Percentiles rank a stretch among this genome's conserved stretches.
These are phyloP conservation scores for Penicillium paradoxum DNA, from an alignment of 495 filamentous ascomycete genomes.

Conservation along the genomic window DNA sequence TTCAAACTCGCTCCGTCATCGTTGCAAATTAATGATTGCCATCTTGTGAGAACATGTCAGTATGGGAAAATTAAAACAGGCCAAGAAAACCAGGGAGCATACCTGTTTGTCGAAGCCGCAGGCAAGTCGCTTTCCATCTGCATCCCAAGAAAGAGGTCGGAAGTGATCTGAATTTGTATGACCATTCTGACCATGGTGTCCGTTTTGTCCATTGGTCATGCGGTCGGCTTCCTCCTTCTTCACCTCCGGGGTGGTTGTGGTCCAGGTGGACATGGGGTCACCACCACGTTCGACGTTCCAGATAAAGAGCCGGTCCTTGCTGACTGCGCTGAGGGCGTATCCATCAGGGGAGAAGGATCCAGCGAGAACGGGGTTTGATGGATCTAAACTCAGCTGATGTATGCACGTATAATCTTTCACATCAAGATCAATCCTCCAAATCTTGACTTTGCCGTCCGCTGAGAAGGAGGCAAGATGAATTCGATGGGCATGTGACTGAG, in stretches of 20 bases:
- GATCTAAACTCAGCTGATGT: constrained; percentile 40
- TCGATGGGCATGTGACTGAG: constrained; percentile 24
- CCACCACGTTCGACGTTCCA: constrained; percentile 67
- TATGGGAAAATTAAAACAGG: constrained; percentile 7
- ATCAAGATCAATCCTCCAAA: constrained; percentile 64
- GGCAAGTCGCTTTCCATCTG: constrained; percentile 67
- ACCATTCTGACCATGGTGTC: constrained; percentile 36
- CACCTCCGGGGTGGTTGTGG: constrained; percentile 25
- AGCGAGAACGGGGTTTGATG: constrained; percentile 51
- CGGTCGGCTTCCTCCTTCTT: constrained; percentile 29
- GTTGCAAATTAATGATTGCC: constrained; percentile 43
- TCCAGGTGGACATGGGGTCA: constrained; percentile 64
- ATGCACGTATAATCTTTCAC: constrained; percentile 54
- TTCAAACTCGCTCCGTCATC: constrained; percentile 24
- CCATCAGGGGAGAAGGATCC: constrained; percentile 71
- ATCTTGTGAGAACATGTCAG: constrained; percentile 21
- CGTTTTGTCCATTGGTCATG: constrained; percentile 36
- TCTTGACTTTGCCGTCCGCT: constrained; percentile 57
- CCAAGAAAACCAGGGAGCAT: constrained; percentile 21
- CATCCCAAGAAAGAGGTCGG: constrained; percentile 70
- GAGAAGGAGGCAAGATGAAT: constrained; percentile 45
- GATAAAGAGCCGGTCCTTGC: constrained; percentile 58
- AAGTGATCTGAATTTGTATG: constrained; percentile 23
- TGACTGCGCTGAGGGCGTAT: constrained; percentile 63
- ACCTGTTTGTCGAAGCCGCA: constrained; percentile 69